Conservation (phyloP, 495 filamentous ascomycete species). For the Stereocaulon alpinum region DNA sequence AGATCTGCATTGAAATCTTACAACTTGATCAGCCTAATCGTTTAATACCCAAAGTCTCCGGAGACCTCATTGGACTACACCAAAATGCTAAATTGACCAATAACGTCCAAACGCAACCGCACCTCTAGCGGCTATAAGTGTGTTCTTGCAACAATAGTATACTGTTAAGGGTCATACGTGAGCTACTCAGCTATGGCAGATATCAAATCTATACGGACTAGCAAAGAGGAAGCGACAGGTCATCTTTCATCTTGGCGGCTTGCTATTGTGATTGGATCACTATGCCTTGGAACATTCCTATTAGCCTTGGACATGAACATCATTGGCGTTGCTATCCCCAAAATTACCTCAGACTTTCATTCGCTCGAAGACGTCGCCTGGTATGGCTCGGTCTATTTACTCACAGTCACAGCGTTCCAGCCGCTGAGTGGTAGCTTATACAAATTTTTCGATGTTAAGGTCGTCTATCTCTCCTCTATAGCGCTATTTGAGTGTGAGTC, state of each 20-base stretch:
- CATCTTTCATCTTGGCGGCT: background rate
- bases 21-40: no score
- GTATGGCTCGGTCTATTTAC: conserved; percentile 15
- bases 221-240: no score
- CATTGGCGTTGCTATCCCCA: conserved; percentile 13
- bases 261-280: conserved; percentile 7
- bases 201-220: no score
- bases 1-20: no score
- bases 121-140: no score
- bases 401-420: conserved; percentile 9
- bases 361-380: conserved; percentile 12
- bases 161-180: no score
- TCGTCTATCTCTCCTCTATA: conserved; percentile 49
- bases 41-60: no score
- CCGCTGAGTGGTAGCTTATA: conserved; percentile 27
- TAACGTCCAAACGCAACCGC: no score
- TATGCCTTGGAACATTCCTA: conserved; percentile 9
- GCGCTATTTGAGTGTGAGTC: conserved; percentile 1
- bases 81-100: no score
- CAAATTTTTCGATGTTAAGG: conserved; percentile 34
- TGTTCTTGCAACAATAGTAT: no score
- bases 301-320: conserved; percentile 22
- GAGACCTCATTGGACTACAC: no score
- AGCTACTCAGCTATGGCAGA: no score
- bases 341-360: conserved; percentile 12